These are phyloP conservation scores for Euphrasia arctica DNA, from an alignment of 305 asterid species.

Conservation along the genomic window DNA sequence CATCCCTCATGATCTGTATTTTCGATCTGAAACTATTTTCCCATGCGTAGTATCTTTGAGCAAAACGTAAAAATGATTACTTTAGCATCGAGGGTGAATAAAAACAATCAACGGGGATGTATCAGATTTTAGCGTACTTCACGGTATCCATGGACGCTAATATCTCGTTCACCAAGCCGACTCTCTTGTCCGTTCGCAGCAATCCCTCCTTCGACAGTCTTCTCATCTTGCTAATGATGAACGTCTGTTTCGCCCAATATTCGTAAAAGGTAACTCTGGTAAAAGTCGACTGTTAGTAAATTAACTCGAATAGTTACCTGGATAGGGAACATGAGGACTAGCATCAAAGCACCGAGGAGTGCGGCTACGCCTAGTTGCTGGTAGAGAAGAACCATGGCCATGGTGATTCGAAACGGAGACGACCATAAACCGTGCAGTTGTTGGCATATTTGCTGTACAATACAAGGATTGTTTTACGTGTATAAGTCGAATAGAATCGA, in stretches of 20 bases:
- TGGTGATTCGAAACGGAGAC: constrained; percentile 71
- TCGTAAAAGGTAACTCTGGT: constrained; percentile 9
- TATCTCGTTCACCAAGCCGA: constrained; percentile 89
- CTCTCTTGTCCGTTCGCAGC: constrained; percentile 86
- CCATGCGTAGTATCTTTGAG: constrained; percentile 79
- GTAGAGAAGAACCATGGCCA: constrained; percentile 92
- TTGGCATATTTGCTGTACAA: constrained; percentile 82
- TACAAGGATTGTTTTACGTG: neutral
- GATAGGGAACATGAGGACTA: constrained; percentile 82
- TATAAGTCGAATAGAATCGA: neutral
- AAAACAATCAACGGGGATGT: constrained; percentile 5
- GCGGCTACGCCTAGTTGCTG: constrained; percentile 87
- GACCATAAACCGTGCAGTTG: constrained; percentile 96
- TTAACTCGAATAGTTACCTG: constrained; percentile 51
- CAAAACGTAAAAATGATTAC: constrained; percentile 24
- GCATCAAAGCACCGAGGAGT: constrained; percentile 71
- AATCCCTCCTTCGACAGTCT: constrained; percentile 80
- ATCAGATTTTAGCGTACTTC: constrained; percentile 51
- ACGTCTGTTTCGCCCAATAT: constrained; percentile 57
- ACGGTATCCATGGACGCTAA: constrained; percentile 98
- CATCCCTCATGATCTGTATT: constrained; percentile 61
- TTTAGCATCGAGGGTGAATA: constrained; percentile 13
- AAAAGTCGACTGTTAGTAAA: neutral
- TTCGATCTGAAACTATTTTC: constrained; percentile 80
- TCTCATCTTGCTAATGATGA: constrained; percentile 76